These are phyloP conservation scores for Hydrangea macrophylla DNA, from an alignment of 148 eudicot species.

Conservation along the genomic window DNA sequence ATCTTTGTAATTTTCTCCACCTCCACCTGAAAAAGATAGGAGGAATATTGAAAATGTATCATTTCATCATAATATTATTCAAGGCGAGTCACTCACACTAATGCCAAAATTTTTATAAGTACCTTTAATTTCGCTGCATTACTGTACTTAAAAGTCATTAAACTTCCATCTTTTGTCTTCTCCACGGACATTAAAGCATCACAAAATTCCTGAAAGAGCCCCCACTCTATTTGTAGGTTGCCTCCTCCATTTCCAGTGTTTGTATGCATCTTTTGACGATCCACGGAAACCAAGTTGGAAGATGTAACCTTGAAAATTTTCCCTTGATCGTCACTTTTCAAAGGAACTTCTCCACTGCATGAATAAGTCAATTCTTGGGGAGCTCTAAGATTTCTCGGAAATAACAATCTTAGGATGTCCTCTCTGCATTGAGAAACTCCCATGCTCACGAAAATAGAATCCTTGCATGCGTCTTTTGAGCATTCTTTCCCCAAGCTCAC, in stretches of 20 bases:
- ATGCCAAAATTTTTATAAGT: not conserved
- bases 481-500: slow-evolving; percentile 17
- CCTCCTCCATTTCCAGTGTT: not conserved
- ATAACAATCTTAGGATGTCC: slow-evolving; percentile 19
- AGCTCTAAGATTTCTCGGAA: slow-evolving; percentile 3
- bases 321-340: slow-evolving; percentile 4
- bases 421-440: slow-evolving; percentile 5
- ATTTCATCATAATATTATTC: not conserved
- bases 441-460: slow-evolving; percentile 35
- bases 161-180: not conserved
- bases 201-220: slow-evolving; percentile 11
- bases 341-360: not conserved
- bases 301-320: not conserved
- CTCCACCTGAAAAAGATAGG: slow-evolving; percentile 9
- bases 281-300: slow-evolving; percentile 6
- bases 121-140: slow-evolving; percentile 24
- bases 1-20: slow-evolving; percentile 11
- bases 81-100: not conserved
- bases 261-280: not conserved
- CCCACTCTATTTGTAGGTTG: not conserved
- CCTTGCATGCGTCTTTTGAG: slow-evolving; percentile 1
- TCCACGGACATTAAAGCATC: slow-evolving; percentile 7
- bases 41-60: not conserved
- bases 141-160: not conserved
- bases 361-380: not conserved